Evolutionary conservation across 257 asterid species (phyloP), one percentile per base, ranked within the genome.

Genomic region (Haberlea rhodopensis): DNA sequence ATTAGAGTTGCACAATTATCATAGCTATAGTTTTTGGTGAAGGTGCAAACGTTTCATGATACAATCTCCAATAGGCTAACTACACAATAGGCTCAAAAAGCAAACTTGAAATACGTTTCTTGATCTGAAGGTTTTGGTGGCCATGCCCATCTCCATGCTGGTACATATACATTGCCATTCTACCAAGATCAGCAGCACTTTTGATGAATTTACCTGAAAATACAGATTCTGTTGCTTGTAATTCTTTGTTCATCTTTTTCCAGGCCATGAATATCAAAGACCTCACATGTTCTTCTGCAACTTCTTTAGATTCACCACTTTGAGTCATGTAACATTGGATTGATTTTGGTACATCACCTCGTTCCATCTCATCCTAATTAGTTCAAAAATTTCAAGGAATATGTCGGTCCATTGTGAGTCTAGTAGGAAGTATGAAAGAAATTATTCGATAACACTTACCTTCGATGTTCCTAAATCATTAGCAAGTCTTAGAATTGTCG

Each of bases 91-190:
- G 79, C n/a, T 76, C 48, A 20, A 82, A 76, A 8, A 85, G 59
- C 49, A 79, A 26, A 2, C 57, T 58, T 0, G 25, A 25, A 20
- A 83, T 75, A 3, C 57, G 75, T 1, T 70, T 51, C 29, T 48
- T 73, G 3, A 59, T 75, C 3, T 55, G 18, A 6, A 66, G 57
- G 63, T 67, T 62, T 19, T 76, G 78, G 37, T 19, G 23, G 0
- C 92, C 91, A 51, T 71, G 77, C 0, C 89, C 91, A 71, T 84
- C 95, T 60, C 87, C 95, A 40, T 78, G 27, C 26, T 82, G 77
- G 53, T 87, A 84, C 66, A 87, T 68, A 29, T 70, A 75, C 8
- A 76, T 82, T 6, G 88, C 81, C 80, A 77, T 73, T 69, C 92
- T 81, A 1, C 77, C 81, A 58, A 81, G 65, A 62, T 77, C 73